A percentile compares a stretch with the other conserved stretches of the same genome.
Evolutionary conservation across 73 alveolate genomes (phyloP).

Genomic region (Paramecium tetraurelia): DNA sequence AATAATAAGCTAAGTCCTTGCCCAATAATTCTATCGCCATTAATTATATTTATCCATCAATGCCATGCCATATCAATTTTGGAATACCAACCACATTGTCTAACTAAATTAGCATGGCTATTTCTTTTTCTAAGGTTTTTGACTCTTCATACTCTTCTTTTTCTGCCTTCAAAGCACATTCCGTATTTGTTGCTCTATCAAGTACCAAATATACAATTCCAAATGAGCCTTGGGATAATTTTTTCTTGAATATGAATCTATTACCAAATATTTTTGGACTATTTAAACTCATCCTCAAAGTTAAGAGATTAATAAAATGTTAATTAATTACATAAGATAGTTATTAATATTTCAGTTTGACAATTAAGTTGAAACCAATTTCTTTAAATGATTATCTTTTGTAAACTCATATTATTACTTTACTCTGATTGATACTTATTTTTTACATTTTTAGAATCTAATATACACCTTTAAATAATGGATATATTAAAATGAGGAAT

Average conservation of each 20-base stretch:
- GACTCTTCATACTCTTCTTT: not conserved
- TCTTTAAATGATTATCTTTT: not conserved
- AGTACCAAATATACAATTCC: not conserved
- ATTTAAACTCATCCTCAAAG: not conserved
- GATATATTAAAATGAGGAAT: not conserved
- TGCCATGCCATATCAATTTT: not conserved
- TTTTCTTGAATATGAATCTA: not conserved
- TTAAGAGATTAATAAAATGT: not conserved
- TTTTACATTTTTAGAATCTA: not conserved
- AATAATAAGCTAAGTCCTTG: not conserved
- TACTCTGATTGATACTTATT: not conserved
- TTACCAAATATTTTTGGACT: not conserved
- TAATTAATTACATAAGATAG: not conserved
- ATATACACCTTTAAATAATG: too few relatives aligned
- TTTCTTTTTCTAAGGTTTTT: not conserved
- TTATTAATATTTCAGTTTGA: not conserved
- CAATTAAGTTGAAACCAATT: not conserved
- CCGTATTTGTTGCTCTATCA: not conserved
- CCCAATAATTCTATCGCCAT: conserved; percentile 36
- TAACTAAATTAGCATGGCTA: not conserved
- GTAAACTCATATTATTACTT: not conserved
- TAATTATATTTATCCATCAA: not conserved
- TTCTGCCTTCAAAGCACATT: not conserved
- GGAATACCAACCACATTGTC: not conserved
- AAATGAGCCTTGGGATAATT: not conserved